Evolutionary conservation across 2,329 filamentous ascomycete species (phyloP).

Genomic region (Penicillium brevicompactum): DNA sequence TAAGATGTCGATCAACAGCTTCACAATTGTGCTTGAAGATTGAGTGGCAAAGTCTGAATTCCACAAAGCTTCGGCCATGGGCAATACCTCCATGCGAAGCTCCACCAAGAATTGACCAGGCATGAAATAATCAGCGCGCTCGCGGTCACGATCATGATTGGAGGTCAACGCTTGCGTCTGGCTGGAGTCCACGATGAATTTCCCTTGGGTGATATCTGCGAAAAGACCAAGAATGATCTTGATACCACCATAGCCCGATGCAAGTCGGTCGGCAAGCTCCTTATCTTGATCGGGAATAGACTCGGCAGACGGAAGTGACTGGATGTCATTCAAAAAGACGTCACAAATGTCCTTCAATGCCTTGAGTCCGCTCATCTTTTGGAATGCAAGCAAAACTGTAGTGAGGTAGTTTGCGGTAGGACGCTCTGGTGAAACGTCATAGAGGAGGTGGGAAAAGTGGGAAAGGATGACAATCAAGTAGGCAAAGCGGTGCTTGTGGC

Average conservation of each 20-base stretch:
- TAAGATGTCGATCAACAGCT: constrained; percentile 79
- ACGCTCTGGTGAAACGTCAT: constrained; percentile 63
- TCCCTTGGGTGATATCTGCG: constrained; percentile 71
- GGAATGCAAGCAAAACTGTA: constrained; percentile 83
- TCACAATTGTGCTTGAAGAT: constrained; percentile 73
- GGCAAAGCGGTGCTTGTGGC: constrained; percentile 66
- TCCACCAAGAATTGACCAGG: constrained; percentile 82
- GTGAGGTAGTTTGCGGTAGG: constrained; percentile 59
- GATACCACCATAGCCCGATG: constrained; percentile 63
- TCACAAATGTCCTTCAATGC: constrained; percentile 72
- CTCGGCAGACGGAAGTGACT: constrained; percentile 48
- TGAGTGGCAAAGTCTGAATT: constrained; percentile 81
- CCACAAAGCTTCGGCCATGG: constrained; percentile 78
- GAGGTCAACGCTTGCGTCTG: constrained; percentile 59
- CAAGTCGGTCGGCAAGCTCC: constrained; percentile 46
- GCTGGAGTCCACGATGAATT: constrained; percentile 76
- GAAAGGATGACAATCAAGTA: constrained; percentile 83
- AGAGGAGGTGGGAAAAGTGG: constrained; percentile 74
- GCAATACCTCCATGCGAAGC: constrained; percentile 76
- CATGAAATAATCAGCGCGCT: constrained; percentile 63
- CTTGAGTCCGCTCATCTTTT: constrained; percentile 74
- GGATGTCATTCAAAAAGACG: constrained; percentile 65
- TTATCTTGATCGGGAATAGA: constrained; percentile 42
- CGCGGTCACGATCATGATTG: constrained; percentile 57
- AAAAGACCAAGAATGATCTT: constrained; percentile 87